phyloP scores from a whole-genome alignment of 169 alveolate species.

The Cryptosporidium xiaoi region DNA sequence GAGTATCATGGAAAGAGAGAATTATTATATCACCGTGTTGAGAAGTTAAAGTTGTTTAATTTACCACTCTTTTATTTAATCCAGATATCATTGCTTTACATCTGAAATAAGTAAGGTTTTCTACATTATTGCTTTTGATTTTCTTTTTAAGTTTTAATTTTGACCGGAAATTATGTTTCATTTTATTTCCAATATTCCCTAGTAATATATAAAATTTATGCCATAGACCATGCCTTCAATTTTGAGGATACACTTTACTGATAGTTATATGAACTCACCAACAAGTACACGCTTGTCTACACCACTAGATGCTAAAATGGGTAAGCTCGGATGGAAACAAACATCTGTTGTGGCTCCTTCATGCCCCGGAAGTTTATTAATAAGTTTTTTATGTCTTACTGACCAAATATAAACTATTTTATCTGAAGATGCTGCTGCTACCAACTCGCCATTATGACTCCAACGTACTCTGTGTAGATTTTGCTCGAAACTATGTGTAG shows the following conservation, averaged over 20 bases:
- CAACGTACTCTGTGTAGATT: slow-evolving; percentile 65
- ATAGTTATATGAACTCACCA: slow-evolving; percentile 28
- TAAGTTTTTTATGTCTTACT: slow-evolving; percentile 31
- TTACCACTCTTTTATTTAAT: no score
- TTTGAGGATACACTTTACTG: no score
- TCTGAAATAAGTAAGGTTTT: neutral
- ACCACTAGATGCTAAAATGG: slow-evolving; percentile 68
- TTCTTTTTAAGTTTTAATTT: neutral
- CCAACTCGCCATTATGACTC: slow-evolving; percentile 52
- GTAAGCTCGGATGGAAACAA: slow-evolving; percentile 61
- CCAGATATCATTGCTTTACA: no score
- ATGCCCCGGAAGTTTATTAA: slow-evolving; percentile 51
- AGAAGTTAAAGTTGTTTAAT: no score
- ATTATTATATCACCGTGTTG: no score
- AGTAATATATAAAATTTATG: neutral
- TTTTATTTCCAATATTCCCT: neutral
- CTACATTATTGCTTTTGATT: neutral
- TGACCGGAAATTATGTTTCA: neutral
- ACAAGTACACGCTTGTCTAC: slow-evolving; percentile 45
- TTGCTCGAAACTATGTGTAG: slow-evolving; percentile 37
- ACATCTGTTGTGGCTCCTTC: slow-evolving; percentile 66
- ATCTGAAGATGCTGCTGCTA: slow-evolving; percentile 73
- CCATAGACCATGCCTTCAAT: no score
- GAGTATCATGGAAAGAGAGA: no score
- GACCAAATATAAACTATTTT: slow-evolving; percentile 57